phyloP scores from a whole-genome alignment of 179 eudicot species.

The Silene noctiflora region DNA sequence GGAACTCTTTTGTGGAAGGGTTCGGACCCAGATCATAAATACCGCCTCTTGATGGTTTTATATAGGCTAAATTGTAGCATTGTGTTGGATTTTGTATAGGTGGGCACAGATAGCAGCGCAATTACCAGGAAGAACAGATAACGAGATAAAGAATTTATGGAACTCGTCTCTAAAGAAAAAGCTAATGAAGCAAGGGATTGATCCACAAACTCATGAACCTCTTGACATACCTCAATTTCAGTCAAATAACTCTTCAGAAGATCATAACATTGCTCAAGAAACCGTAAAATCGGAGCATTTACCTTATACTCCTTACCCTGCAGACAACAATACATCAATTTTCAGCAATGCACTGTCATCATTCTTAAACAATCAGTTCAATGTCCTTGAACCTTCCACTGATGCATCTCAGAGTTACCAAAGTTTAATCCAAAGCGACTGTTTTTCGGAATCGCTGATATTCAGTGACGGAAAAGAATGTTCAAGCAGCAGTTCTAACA shows the following conservation, averaged over 20 bases:
- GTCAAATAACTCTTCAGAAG: not conserved
- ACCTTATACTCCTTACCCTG: conserved; percentile 5
- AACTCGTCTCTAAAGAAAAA: conserved; percentile 81
- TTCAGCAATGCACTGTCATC: conserved; percentile 17
- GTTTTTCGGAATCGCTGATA: conserved; percentile 31
- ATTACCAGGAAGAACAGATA: conserved; percentile 93
- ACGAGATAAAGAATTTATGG: conserved; percentile 91
- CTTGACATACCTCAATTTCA: conserved; percentile 24
- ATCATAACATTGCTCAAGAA: conserved; percentile 4
- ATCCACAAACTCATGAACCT: conserved; percentile 80
- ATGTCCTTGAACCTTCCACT: conserved; percentile 6
- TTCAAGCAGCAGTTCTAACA: conserved; percentile 47
- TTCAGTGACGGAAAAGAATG: conserved; percentile 52
- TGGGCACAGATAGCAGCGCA: conserved; percentile 98
- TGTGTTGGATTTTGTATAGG: conserved; percentile 32
- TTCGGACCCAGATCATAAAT: no score
- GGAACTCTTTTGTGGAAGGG: no score
- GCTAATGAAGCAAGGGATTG: conserved; percentile 76
- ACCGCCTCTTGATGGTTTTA: not conserved
- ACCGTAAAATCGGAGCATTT: conserved; percentile 20
- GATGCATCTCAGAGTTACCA: conserved; percentile 18
- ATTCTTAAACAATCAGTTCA: conserved; percentile 20
- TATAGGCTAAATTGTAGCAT: not conserved
- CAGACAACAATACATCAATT: conserved; percentile 5
- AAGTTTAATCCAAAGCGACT: conserved; percentile 8